A percentile compares a stretch with the other conserved stretches of the same genome.
phyloP scores from a whole-genome alignment of 2,329 filamentous ascomycete species.

The Diaporthe citrichinensis region DNA sequence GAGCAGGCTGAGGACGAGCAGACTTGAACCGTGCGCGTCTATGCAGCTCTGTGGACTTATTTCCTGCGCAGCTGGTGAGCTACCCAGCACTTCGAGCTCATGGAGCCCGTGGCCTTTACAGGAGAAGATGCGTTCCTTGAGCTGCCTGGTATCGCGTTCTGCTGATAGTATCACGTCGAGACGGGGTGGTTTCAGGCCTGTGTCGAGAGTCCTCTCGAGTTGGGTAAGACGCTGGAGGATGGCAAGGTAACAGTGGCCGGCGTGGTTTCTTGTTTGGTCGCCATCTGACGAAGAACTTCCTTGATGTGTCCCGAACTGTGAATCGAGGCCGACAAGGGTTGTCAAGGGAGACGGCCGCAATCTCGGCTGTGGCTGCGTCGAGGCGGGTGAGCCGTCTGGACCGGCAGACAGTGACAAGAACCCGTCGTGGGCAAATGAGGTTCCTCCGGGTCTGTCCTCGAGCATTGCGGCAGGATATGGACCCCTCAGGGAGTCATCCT shows the following conservation, averaged over 20 bases:
- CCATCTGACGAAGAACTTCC: background rate
- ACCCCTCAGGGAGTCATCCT: background rate
- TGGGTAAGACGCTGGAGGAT: background rate
- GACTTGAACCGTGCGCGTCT: background rate
- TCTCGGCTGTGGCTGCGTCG: background rate
- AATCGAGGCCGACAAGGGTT: background rate
- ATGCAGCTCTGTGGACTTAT: background rate
- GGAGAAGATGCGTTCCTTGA: conserved; percentile 11
- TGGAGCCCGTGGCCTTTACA: background rate
- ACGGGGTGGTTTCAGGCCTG: background rate
- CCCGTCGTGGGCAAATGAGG: background rate
- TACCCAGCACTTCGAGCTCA: no score
- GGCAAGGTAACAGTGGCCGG: conserved; percentile 9
- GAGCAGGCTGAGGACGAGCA: background rate
- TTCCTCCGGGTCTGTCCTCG: background rate
- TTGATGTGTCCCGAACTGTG: background rate
- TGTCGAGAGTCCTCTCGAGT: background rate
- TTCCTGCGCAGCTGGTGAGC: no score
- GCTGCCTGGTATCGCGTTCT: background rate
- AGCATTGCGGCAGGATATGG: background rate
- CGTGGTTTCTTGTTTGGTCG: background rate
- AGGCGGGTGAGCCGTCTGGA: background rate
- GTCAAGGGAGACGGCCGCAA: background rate
- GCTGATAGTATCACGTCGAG: background rate
- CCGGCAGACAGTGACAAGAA: background rate